Evolutionary conservation across 805 yeast species (phyloP), one percentile per base, ranked within the genome.

Genomic region (Spathaspora arborariae): DNA sequence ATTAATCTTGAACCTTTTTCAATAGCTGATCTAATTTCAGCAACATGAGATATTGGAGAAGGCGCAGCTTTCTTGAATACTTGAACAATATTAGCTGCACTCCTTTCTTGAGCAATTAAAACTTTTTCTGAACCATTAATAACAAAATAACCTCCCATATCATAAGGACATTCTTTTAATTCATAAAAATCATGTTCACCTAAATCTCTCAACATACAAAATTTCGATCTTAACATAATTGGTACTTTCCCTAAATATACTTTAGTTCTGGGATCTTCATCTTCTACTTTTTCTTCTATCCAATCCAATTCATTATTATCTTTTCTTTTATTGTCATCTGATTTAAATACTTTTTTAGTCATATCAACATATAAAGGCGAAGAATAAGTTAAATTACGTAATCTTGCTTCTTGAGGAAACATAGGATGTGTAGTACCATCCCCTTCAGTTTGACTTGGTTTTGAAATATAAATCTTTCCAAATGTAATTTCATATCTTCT

Each of bases 401-500:
- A 77, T 59, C 99, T 81, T 6, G 99, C 98, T 67, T 94, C 99
- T 70, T 95, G 99, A 9, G 99, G 99, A 63, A 88, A 88, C 84
- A 94, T 82, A 11, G 96, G 95, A 60, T 90, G 92, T n/a, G 98
- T 92, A n/a, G 96, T 90, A 74, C 99, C 99, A 72, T 94, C 99
- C 15, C 98, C 96, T 73, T 94, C 99, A 18, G 98, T 95, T 80
- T 94, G 96, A 42, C 96, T 89, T 40, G 99, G 99, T 60, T 91
- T 87, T 20, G 98, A 90, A 56, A 94, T 82, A 68, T 87, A 94
- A 59, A 95, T 94, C 66, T 92, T 95, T 54, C 99, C 99, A 70
- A 94, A 94, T n/a, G 91, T 83, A 63, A 94, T 94, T 68, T 92
- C 97, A 60, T 90, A 95, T 55, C 97, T 81, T 70, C 90, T 85